Conservation (phyloP, 345 rosid genomes). For the Cardamine occulta region DNA sequence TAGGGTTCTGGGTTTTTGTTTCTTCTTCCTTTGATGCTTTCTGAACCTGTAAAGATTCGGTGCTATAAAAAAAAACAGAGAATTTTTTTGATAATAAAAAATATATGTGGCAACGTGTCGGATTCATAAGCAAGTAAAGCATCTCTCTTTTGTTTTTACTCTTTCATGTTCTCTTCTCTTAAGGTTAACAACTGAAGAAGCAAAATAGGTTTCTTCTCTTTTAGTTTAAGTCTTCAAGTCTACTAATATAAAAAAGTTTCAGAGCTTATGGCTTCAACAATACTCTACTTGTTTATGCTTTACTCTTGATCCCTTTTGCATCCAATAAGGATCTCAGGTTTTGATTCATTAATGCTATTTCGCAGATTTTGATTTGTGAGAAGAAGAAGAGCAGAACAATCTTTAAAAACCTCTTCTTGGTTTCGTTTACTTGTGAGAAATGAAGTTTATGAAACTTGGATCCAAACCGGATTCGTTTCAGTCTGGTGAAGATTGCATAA, state of each 20-base stretch:
- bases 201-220: slow-evolving; percentile 39
- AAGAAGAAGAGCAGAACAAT: slow-evolving; percentile 21
- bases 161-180: slow-evolving; percentile 24
- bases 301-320: slow-evolving; percentile 31
- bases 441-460: slow-evolving; percentile 96
- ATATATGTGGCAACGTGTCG: slow-evolving; percentile 38
- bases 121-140: slow-evolving; percentile 31
- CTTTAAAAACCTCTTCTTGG: not conserved
- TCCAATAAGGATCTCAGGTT: slow-evolving; percentile 43
- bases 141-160: slow-evolving; percentile 21
- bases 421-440: slow-evolving; percentile 27
- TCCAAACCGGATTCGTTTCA: slow-evolving; percentile 87
- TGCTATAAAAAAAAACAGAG: slow-evolving; percentile 21
- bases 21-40: slow-evolving; percentile 46
- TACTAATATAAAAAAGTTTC: not conserved
- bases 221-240: slow-evolving; percentile 23
- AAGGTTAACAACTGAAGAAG: slow-evolving; percentile 30
- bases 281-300: slow-evolving; percentile 37
- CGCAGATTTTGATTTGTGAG: slow-evolving; percentile 7
- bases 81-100: slow-evolving; percentile 32
- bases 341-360: slow-evolving; percentile 11
- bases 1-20: slow-evolving; percentile 48
- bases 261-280: slow-evolving; percentile 39
- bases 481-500: slow-evolving; percentile 59
- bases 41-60: slow-evolving; percentile 44